Evolutionary conservation across 768 basidiomycete species (phyloP).

Genomic region (Serendipita sp.): DNA sequence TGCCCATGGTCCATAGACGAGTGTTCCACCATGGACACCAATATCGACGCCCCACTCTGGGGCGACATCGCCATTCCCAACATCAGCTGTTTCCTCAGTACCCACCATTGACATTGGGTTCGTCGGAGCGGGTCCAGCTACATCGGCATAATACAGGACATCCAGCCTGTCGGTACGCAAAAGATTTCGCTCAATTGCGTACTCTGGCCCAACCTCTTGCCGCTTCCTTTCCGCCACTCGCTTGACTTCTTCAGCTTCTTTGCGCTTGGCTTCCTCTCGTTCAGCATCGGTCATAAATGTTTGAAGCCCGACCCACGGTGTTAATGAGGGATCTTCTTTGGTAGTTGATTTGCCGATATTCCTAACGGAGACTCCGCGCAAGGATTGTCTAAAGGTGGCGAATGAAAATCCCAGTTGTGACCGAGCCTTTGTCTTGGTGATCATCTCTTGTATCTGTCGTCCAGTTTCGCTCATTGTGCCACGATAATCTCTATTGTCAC

Average conservation of each 20-base stretch:
- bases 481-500: slow-evolving; percentile 62
- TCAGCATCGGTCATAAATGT: slow-evolving; percentile 21
- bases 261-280: slow-evolving; percentile 9
- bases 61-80: slow-evolving; percentile 74
- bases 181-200: slow-evolving; percentile 74
- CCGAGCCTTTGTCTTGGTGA: slow-evolving; percentile 25
- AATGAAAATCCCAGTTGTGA: background rate
- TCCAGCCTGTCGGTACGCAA: slow-evolving; percentile 66
- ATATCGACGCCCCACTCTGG: slow-evolving; percentile 94
- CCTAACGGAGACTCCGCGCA: background rate
- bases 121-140: slow-evolving; percentile 57
- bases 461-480: slow-evolving; percentile 55
- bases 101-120: slow-evolving; percentile 9
- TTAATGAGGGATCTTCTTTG: background rate
- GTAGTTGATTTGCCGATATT: background rate
- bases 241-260: slow-evolving; percentile 3
- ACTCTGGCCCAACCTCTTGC: slow-evolving; percentile 32
- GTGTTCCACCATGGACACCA: slow-evolving; percentile 52
- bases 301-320: slow-evolving; percentile 26
- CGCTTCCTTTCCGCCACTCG: slow-evolving; percentile 3
- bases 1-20: slow-evolving; percentile 92
- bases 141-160: slow-evolving; percentile 74
- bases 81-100: slow-evolving; percentile 25
- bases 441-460: slow-evolving; percentile 37
- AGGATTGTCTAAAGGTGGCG: background rate